Conservation (phyloP, 2,329 filamentous ascomycete species). For the Diplocarpon rosae region DNA sequence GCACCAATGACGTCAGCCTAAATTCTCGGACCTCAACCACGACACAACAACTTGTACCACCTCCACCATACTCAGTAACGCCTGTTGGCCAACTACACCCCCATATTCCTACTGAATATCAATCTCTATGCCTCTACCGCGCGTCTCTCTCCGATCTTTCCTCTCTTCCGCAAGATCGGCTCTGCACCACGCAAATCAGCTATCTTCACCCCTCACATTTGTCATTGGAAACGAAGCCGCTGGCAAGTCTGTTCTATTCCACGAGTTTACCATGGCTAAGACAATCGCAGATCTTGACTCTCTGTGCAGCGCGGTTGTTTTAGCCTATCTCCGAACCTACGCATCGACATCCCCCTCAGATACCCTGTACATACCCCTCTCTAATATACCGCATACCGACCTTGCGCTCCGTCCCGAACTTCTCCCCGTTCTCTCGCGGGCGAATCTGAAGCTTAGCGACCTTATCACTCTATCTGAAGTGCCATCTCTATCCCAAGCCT, state of each 20-base stretch:
- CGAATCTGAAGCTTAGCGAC: conserved; percentile 46
- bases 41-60: background rate
- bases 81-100: background rate
- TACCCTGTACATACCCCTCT: conserved; percentile 57
- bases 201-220: conserved; percentile 41
- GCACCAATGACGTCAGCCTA: conserved; percentile 4
- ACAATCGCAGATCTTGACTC: conserved; percentile 60
- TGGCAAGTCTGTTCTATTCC: conserved; percentile 33
- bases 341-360: conserved; percentile 27
- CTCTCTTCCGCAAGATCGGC: conserved; percentile 39
- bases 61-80: background rate
- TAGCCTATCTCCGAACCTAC: conserved; percentile 62
- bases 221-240: conserved; percentile 60
- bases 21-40: background rate
- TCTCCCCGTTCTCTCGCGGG: conserved; percentile 49
- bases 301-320: conserved; percentile 60
- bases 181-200: conserved; percentile 34
- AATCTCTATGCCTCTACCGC: conserved; percentile 22
- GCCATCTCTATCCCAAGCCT: conserved; percentile 25
- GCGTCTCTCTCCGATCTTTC: conserved; percentile 37
- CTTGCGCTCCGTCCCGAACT: conserved; percentile 65
- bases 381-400: conserved; percentile 58
- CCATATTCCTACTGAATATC: background rate
- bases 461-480: conserved; percentile 56
- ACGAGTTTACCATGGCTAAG: background rate